A percentile compares a stretch with the other conserved stretches of the same genome.
Conservation (phyloP, 2,329 filamentous ascomycete genomes). For the Colletotrichum sp. region DNA sequence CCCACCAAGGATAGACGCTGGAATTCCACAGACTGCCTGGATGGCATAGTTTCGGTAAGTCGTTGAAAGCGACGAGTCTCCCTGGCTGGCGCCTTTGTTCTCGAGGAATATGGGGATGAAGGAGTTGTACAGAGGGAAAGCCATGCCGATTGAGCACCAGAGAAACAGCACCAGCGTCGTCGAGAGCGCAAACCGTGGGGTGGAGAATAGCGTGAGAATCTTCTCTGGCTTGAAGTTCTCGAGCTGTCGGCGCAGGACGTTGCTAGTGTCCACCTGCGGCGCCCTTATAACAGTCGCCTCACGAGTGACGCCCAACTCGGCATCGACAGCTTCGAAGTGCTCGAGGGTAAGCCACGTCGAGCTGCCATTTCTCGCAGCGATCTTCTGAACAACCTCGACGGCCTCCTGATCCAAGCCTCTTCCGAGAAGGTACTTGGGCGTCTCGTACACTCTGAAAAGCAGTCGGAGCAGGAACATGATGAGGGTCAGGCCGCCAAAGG, state of each 20-base stretch:
- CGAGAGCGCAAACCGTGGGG: slow-evolving; percentile 48
- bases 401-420: slow-evolving; percentile 43
- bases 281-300: slow-evolving; percentile 27
- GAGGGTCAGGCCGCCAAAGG: slow-evolving; percentile 42
- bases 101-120: slow-evolving; percentile 39
- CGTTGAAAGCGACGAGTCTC: slow-evolving; percentile 1
- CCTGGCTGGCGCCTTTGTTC: slow-evolving; percentile 24
- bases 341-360: slow-evolving; percentile 29
- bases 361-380: slow-evolving; percentile 32
- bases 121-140: slow-evolving; percentile 61
- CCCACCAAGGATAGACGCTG: slow-evolving; percentile 15
- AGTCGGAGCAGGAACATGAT: slow-evolving; percentile 41
- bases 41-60: slow-evolving; percentile 27
- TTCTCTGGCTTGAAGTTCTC: slow-evolving; percentile 56
- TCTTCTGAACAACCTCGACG: slow-evolving; percentile 44
- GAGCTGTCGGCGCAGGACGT: slow-evolving; percentile 49
- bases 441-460: slow-evolving; percentile 40
- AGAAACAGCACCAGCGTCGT: slow-evolving; percentile 58
- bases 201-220: slow-evolving; percentile 60
- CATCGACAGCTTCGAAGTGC: slow-evolving; percentile 24
- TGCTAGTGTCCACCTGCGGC: neutral
- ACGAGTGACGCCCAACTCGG: slow-evolving; percentile 1
- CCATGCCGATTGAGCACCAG: slow-evolving; percentile 65
- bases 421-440: slow-evolving; percentile 44
- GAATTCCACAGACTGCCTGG: slow-evolving; percentile 26